Evolutionary conservation across 148 eudicot genomes (phyloP).

Genomic region (Diospyros kaki): DNA sequence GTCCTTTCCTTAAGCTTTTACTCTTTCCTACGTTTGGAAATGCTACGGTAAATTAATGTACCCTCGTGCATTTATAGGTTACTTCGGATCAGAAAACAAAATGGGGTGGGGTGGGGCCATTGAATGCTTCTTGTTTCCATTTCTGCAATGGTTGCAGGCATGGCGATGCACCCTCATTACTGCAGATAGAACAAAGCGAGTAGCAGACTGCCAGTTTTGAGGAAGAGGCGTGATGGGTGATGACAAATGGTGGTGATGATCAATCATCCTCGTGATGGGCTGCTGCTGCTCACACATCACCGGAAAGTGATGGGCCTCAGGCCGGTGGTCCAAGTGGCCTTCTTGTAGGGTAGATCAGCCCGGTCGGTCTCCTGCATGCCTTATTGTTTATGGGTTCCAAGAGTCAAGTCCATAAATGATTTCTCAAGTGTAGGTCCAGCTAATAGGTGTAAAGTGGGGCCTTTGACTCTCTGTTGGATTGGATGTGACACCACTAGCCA

Average conservation of each 20-base stretch:
- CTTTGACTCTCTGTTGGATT: no score
- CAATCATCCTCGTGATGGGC: not conserved
- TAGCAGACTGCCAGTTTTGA: not conserved
- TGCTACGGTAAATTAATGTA: not conserved
- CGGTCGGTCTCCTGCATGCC: no score
- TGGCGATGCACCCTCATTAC: no score
- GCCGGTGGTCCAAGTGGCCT: no score
- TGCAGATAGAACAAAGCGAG: not conserved
- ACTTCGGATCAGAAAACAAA: not conserved
- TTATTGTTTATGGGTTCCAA: no score
- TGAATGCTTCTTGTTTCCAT: not conserved
- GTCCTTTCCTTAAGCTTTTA: not conserved
- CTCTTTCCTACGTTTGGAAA: not conserved
- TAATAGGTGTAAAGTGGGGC: no score
- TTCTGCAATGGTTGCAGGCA: not conserved
- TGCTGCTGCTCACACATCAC: no score
- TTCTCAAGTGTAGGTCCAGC: no score
- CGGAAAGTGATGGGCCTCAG: no score
- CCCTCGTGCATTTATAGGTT: not conserved
- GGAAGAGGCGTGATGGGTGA: constrained; percentile 5
- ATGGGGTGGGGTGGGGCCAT: not conserved
- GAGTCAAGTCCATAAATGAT: no score
- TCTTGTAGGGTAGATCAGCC: no score
- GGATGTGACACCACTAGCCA: no score
- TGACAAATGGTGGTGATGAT: constrained; percentile 7